Percentiles rank a stretch among this genome's conserved stretches.
Evolutionary conservation across 495 filamentous ascomycete species (phyloP).

Genomic region (Xylaria curta): DNA sequence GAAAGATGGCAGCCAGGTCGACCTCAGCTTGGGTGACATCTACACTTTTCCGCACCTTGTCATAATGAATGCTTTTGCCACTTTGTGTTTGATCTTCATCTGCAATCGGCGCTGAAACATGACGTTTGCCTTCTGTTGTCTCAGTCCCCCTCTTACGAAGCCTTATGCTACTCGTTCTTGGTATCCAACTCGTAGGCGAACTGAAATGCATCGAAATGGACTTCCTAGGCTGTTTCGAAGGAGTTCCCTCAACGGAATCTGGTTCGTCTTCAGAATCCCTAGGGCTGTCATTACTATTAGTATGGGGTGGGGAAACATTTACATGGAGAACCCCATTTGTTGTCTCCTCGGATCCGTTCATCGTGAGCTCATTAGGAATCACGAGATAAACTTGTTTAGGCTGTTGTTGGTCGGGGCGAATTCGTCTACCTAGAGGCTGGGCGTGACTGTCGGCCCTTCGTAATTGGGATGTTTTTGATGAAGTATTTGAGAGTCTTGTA

Average conservation of each 20-base stretch:
- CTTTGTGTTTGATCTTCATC: conserved; percentile 22
- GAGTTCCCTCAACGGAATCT: conserved; percentile 37
- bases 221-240: conserved; percentile 50
- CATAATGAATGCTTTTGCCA: conserved; percentile 2
- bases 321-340: conserved; percentile 12
- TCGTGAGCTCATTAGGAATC: conserved; percentile 29
- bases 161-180: conserved; percentile 56
- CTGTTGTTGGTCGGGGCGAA: conserved; percentile 33
- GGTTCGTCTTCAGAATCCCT: conserved; percentile 33
- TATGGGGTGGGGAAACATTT: conserved; percentile 1
- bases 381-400: conserved; percentile 35
- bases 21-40: conserved; percentile 30
- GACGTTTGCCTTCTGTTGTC: conserved; percentile 48
- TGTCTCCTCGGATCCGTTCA: conserved; percentile 23
- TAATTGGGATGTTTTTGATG: conserved; percentile 28
- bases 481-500: conserved; percentile 30
- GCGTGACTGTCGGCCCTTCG: conserved; percentile 27
- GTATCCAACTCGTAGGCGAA: conserved; percentile 57
- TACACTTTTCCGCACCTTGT: conserved; percentile 31
- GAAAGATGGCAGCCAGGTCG: conserved; percentile 36
- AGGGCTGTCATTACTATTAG: conserved; percentile 33
- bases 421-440: conserved; percentile 28
- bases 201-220: conserved; percentile 63
- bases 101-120: conserved; percentile 52
- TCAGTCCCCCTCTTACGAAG: conserved; percentile 51